A percentile compares a stretch with the other conserved stretches of the same genome.
Conservation (phyloP, 352 stramenopile genomes). For the Pythium brassicae region DNA sequence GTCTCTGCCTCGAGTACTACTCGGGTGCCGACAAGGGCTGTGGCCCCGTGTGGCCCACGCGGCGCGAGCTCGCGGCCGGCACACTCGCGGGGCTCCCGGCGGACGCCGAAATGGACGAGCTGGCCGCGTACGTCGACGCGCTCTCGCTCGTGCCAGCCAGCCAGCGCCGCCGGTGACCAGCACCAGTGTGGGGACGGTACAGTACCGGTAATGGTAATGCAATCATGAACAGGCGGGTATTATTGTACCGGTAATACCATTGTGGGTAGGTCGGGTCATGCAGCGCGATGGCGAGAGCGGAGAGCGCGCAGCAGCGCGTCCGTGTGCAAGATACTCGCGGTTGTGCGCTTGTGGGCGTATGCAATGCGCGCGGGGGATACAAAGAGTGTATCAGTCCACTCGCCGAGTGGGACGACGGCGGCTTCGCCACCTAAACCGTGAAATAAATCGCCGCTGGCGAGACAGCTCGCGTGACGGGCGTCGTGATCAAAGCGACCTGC, state of each 20-base stretch:
- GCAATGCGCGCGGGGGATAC: background rate
- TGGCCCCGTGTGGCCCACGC: conserved; percentile 62
- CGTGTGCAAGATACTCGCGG: no score
- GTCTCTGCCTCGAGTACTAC: conserved; percentile 72
- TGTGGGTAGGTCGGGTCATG: no score
- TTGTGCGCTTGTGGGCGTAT: background rate
- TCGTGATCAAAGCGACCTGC: no score
- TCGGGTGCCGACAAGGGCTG: conserved; percentile 72
- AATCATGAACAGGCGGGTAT: no score
- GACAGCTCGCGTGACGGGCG: no score
- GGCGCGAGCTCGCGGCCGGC: conserved; percentile 41
- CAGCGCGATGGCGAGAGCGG: no score
- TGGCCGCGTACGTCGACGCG: conserved; percentile 55
- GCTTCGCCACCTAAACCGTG: background rate
- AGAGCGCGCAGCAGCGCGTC: no score
- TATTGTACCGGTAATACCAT: no score
- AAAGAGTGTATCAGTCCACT: background rate
- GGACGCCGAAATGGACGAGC: conserved; percentile 30
- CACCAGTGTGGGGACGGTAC: no score
- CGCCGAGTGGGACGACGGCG: background rate
- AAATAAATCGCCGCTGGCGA: background rate
- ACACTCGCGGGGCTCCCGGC: conserved; percentile 47
- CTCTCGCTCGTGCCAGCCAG: conserved; percentile 26
- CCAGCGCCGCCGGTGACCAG: background rate
- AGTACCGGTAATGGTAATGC: no score